phyloP scores from a whole-genome alignment of 805 yeast genomes.

The Ogataea kodamae region DNA sequence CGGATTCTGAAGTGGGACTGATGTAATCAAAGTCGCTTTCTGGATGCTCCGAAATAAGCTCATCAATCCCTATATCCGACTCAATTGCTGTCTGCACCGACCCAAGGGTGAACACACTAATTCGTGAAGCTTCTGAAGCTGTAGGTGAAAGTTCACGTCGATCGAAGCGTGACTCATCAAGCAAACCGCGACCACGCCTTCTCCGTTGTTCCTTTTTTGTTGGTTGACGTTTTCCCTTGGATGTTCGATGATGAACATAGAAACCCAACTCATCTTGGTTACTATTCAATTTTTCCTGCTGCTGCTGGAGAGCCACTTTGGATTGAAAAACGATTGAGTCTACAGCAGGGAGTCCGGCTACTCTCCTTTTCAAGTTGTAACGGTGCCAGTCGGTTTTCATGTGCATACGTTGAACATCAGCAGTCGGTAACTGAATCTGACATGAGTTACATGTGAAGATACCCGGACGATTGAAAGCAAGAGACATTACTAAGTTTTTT shows the following conservation, averaged over 20 bases:
- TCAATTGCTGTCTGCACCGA: conserved; percentile 21
- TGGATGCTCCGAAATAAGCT: conserved; percentile 19
- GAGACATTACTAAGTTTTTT: conserved; percentile 8
- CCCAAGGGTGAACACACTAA: conserved; percentile 54
- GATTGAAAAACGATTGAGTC: conserved; percentile 27
- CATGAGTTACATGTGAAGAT: conserved; percentile 82
- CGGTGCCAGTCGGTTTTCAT: conserved; percentile 99
- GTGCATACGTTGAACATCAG: conserved; percentile 84
- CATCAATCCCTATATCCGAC: conserved; percentile 24
- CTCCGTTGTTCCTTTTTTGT: conserved; percentile 40
- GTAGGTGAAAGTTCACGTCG: conserved; percentile 47
- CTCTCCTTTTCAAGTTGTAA: conserved; percentile 89
- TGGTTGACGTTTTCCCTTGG: conserved; percentile 31
- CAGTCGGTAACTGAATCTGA: conserved; percentile 69
- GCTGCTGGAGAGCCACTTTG: conserved; percentile 29
- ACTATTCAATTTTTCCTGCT: conserved; percentile 17
- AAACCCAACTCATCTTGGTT: conserved; percentile 58
- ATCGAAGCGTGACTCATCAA: conserved; percentile 6
- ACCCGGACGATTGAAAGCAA: conserved; percentile 22
- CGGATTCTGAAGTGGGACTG: conserved; percentile 4
- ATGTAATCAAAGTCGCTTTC: conserved; percentile 14
- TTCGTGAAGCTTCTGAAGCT: conserved; percentile 49
- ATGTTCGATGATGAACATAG: conserved; percentile 31
- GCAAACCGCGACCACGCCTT: conserved; percentile 30
- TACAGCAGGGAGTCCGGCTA: conserved; percentile 76